phyloP scores from a whole-genome alignment of 2,329 filamentous ascomycete species.

The Pezizomycotina sp. region DNA sequence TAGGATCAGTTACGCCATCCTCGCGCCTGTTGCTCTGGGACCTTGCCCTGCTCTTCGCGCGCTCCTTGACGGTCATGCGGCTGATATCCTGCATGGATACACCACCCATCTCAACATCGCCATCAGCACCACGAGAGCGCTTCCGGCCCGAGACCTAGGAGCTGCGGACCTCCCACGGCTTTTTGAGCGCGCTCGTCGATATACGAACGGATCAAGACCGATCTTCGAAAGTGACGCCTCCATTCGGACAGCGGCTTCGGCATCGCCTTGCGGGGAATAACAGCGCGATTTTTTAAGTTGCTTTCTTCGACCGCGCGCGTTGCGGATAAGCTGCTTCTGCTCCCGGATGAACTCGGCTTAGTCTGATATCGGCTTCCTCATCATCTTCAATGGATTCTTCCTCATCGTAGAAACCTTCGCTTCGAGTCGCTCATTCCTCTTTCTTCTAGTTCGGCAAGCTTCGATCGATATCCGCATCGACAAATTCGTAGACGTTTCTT shows the following conservation, averaged over 20 bases:
- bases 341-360: constrained; percentile 85
- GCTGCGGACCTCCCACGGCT: constrained; percentile 58
- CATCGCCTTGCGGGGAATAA: constrained; percentile 69
- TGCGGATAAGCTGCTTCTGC: constrained; percentile 81
- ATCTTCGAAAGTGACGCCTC: constrained; percentile 68
- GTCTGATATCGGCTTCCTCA: constrained; percentile 69
- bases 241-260: constrained; percentile 66
- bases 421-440: constrained; percentile 88
- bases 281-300: constrained; percentile 89
- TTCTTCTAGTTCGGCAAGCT: constrained; percentile 78
- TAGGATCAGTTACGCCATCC: constrained; percentile 57
- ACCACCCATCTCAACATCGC: constrained; percentile 34
- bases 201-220: constrained; percentile 67
- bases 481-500: constrained; percentile 95
- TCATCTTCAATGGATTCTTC: constrained; percentile 64
- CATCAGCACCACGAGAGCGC: constrained; percentile 72
- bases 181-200: constrained; percentile 52
- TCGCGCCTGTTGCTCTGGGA: constrained; percentile 49
- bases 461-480: constrained; percentile 94
- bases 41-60: constrained; percentile 56
- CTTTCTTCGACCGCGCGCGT: constrained; percentile 90
- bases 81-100: constrained; percentile 36
- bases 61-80: constrained; percentile 36
- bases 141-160: constrained; percentile 41
- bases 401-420: constrained; percentile 88